phyloP scores from a whole-genome alignment of 2,329 filamentous ascomycete species.

The Xylaria sp. region DNA sequence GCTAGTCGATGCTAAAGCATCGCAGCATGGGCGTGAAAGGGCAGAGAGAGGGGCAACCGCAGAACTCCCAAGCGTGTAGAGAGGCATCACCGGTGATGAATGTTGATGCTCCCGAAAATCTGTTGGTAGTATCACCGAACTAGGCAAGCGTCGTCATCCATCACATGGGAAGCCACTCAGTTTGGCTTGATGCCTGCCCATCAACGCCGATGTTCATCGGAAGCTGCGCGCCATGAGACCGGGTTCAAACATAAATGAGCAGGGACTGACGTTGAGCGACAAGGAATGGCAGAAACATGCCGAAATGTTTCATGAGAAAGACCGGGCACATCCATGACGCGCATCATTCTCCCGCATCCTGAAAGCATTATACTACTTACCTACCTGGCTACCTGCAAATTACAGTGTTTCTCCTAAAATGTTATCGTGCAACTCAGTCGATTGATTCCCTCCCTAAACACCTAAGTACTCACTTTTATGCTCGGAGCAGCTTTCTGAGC shows the following conservation, averaged over 20 bases:
- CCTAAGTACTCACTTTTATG: too few relatives aligned
- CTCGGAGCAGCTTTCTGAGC: too few relatives aligned
- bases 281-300: not conserved
- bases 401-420: too few relatives aligned
- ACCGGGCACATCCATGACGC: too few relatives aligned
- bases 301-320: too few relatives aligned
- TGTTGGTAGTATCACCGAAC: not conserved
- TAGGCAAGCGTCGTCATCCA: slow-evolving; percentile 7
- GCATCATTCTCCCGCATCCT: too few relatives aligned
- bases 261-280: slow-evolving; percentile 1
- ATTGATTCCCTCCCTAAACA: too few relatives aligned
- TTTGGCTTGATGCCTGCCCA: slow-evolving; percentile 2
- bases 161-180: not conserved
- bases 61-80: not conserved
- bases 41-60: slow-evolving; percentile 5
- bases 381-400: too few relatives aligned
- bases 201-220: slow-evolving; percentile 4
- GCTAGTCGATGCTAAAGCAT: slow-evolving; percentile 4
- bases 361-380: too few relatives aligned
- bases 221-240: slow-evolving; percentile 12
- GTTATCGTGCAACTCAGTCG: too few relatives aligned
- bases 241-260: slow-evolving; percentile 4
- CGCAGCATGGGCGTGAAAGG: not conserved
- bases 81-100: slow-evolving; percentile 1
- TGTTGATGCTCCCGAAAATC: slow-evolving; percentile 3